Evolutionary conservation across 192 early-diverging fungal species (phyloP).

Genomic region (Nowakowskiella sp.): DNA sequence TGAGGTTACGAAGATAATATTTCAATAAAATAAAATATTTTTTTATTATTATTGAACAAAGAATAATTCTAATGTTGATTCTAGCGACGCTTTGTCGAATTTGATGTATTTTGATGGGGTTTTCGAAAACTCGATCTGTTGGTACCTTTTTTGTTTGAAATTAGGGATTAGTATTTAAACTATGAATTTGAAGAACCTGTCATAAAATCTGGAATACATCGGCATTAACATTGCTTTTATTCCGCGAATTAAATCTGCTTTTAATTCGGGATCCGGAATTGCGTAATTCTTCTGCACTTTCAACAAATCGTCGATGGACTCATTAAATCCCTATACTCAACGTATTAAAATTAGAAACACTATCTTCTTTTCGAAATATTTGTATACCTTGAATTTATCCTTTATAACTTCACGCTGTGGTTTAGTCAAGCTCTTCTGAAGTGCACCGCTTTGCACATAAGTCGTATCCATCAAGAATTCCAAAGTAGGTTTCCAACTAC

Average conservation of each 20-base stretch:
- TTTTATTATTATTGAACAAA: conserved; percentile 34
- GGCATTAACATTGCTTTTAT: conserved; percentile 67
- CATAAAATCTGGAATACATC: conserved; percentile 66
- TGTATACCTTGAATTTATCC: conserved; percentile 71
- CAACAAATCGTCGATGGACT: conserved; percentile 67
- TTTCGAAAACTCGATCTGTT: conserved; percentile 68
- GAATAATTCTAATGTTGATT: conserved; percentile 56
- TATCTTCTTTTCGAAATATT: neutral
- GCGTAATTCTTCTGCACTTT: conserved; percentile 62
- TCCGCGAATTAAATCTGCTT: conserved; percentile 59
- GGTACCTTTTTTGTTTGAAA: conserved; percentile 30
- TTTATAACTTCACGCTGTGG: conserved; percentile 68
- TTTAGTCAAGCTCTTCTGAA: conserved; percentile 52
- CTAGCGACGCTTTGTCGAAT: conserved; percentile 60
- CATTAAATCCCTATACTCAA: conserved; percentile 63
- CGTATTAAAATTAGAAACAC: conserved; percentile 1
- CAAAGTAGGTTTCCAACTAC: conserved; percentile 67
- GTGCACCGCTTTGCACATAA: conserved; percentile 49
- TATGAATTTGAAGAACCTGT: conserved; percentile 43
- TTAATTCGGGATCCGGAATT: conserved; percentile 72
- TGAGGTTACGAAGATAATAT: conserved; percentile 62
- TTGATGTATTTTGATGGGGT: conserved; percentile 75
- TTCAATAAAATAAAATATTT: neutral
- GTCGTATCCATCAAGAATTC: conserved; percentile 67
- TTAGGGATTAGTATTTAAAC: neutral